These are phyloP conservation scores for Candida smagusa DNA, from an alignment of 1,139 yeast genomes.

Conservation along the genomic window DNA sequence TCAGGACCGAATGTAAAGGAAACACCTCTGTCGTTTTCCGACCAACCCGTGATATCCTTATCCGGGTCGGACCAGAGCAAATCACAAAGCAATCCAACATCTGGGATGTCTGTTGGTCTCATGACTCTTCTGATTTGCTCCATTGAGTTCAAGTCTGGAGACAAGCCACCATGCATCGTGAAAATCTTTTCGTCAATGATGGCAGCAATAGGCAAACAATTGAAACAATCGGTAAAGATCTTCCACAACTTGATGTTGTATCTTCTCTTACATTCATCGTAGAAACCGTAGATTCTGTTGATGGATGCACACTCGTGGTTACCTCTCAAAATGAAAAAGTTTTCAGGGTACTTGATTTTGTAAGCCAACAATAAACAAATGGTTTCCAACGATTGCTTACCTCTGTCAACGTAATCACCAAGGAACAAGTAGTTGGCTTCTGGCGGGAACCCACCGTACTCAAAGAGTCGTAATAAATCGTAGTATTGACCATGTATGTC, in stretches of 20 bases:
- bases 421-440: slow-evolving; percentile 92
- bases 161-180: slow-evolving; percentile 98
- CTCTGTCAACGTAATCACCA: slow-evolving; percentile 98
- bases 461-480: slow-evolving; percentile 90
- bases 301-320: slow-evolving; percentile 98
- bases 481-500: slow-evolving; percentile 98
- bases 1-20: slow-evolving; percentile 97
- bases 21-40: slow-evolving; percentile 97
- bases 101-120: slow-evolving; percentile 99
- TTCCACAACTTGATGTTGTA: slow-evolving; percentile 97
- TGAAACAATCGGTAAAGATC: slow-evolving; percentile 96
- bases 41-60: slow-evolving; percentile 96
- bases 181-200: slow-evolving; percentile 96
- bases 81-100: slow-evolving; percentile 92
- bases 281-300: slow-evolving; percentile 94
- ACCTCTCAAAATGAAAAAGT: slow-evolving; percentile 91
- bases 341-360: slow-evolving; percentile 96
- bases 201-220: slow-evolving; percentile 97
- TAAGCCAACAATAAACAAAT: slow-evolving; percentile 89
- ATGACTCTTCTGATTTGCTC: slow-evolving; percentile 96
- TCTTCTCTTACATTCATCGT: slow-evolving; percentile 96
- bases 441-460: slow-evolving; percentile 99
- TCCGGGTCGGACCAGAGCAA: slow-evolving; percentile 98
- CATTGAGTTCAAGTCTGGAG: slow-evolving; percentile 96
- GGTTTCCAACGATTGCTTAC: slow-evolving; percentile 93